Evolutionary conservation across 495 filamentous ascomycete genomes (phyloP).

Genomic region (Pseudevernia furfuracea): DNA sequence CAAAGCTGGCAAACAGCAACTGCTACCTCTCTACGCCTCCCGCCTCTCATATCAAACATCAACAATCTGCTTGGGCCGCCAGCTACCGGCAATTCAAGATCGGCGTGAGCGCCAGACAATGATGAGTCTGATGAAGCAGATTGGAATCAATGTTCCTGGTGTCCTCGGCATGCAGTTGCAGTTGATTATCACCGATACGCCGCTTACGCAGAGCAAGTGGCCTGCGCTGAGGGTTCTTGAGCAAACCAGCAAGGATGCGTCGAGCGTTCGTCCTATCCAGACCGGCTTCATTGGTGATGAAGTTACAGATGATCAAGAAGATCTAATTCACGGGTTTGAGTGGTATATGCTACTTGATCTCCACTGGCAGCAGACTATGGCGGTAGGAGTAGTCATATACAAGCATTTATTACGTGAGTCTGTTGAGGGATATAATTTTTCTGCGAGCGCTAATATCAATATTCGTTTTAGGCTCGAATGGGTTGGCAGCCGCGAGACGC

Average conservation of each 20-base stretch:
- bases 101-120: slow-evolving; percentile 43
- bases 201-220: slow-evolving; percentile 28
- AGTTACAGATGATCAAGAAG: slow-evolving; percentile 53
- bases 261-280: slow-evolving; percentile 34
- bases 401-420: slow-evolving; percentile 63
- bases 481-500: slow-evolving; percentile 56
- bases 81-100: slow-evolving; percentile 56
- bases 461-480: slow-evolving; percentile 9
- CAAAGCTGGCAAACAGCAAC: slow-evolving; percentile 56
- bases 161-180: slow-evolving; percentile 50
- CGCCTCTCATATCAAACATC: slow-evolving; percentile 50
- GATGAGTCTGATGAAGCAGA: slow-evolving; percentile 46
- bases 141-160: slow-evolving; percentile 44
- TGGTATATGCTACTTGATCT: slow-evolving; percentile 73
- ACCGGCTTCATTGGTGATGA: slow-evolving; percentile 59
- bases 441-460: background rate
- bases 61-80: slow-evolving; percentile 40
- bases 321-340: slow-evolving; percentile 70
- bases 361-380: slow-evolving; percentile 64
- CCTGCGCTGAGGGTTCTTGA: slow-evolving; percentile 46
- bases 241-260: slow-evolving; percentile 9
- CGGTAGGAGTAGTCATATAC: slow-evolving; percentile 59
- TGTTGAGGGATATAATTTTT: background rate
- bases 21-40: slow-evolving; percentile 81
- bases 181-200: slow-evolving; percentile 44